Conservation (phyloP, 345 rosid species). For the Eucalyptus marginata region DNA sequence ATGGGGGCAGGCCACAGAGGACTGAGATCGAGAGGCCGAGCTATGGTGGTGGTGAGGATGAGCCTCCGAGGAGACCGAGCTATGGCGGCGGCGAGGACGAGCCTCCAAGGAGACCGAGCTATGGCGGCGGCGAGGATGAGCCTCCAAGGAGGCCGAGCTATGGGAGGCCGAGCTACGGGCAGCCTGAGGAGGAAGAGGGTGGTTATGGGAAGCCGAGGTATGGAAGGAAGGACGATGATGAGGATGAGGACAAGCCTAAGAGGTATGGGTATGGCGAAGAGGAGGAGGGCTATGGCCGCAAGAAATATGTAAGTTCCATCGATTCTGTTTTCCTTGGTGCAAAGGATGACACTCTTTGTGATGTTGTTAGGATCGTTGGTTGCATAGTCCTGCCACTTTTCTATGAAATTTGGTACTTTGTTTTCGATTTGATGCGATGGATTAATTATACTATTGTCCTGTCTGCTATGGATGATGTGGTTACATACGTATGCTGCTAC, state of each 20-base stretch:
- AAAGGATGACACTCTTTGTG: background rate
- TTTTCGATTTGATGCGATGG: background rate
- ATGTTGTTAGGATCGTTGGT: background rate
- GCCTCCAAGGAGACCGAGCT: constrained; percentile 1
- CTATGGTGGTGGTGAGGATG: background rate
- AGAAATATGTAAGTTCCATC: constrained; percentile 58
- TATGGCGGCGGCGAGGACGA: constrained; percentile 1
- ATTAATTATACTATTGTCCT: background rate
- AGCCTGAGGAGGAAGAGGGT: constrained; percentile 26
- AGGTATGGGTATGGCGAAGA: constrained; percentile 42
- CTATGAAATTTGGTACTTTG: background rate
- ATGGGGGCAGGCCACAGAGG: constrained; percentile 11
- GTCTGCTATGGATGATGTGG: background rate
- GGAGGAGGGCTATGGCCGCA: constrained; percentile 63
- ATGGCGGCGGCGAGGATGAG: no score
- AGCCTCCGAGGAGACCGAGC: constrained; percentile 2
- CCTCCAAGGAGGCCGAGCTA: constrained; percentile 6
- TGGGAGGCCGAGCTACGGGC: constrained; percentile 19
- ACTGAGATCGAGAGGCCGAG: constrained; percentile 12
- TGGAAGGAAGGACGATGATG: constrained; percentile 21
- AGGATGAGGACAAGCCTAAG: constrained; percentile 25
- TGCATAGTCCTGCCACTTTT: background rate
- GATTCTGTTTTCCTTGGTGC: background rate
- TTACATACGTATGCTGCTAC: background rate
- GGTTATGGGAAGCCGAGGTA: constrained; percentile 25